Evolutionary conservation across 2,329 filamentous ascomycete species (phyloP), one percentile per base, ranked within the genome.

Genomic region (Fusarium sambucinum): DNA sequence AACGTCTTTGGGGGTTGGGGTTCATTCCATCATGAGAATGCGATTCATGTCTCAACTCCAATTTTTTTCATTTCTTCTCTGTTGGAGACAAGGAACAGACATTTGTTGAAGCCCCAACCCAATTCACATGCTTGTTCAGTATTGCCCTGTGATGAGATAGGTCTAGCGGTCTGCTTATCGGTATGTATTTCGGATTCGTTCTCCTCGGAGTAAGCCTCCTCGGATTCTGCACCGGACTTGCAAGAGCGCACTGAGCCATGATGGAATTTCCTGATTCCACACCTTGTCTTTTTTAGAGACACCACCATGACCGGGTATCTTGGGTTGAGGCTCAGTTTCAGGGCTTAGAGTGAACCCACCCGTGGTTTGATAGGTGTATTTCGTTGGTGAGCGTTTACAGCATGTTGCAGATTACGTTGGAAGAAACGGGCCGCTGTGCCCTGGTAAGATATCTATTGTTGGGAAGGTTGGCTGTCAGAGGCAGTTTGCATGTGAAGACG

Each of bases 1-100:
- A 60, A 47, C 33, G 14, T 57, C 25, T 37, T 73, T 72, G 68
- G 70, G 70, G 70, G 68, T 71, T 73, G 70, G 70, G 70, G 70
- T 65, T 59, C 16, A 35, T 19, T 32, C 19, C 16, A 50, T 19
- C 16, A 30, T 57, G 11, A 33, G 38, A 58, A 35, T 44, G 29
- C 23, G 17, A 13, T 30, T 19, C 38, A 58, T 59, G 58, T 66
- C 59, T 66, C 55, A 56, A 58, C 60, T 61, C 51, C 32, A 68
- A 38, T 21, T 29, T 27, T 38, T 17, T 11, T 11, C 30, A 10
- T n/a, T 16, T 12, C 29, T 40, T 6, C 33, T 9, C 8, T 23
- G 17, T 62, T 47, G 53, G 46, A 48, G 55, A 55, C 27, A 54
- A 54, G 5, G 16, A 47, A 17, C 23, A 5, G 25, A n/a, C 16